Conservation (phyloP, 164 flowering plant genomes). For the Nymphaea colorata region DNA sequence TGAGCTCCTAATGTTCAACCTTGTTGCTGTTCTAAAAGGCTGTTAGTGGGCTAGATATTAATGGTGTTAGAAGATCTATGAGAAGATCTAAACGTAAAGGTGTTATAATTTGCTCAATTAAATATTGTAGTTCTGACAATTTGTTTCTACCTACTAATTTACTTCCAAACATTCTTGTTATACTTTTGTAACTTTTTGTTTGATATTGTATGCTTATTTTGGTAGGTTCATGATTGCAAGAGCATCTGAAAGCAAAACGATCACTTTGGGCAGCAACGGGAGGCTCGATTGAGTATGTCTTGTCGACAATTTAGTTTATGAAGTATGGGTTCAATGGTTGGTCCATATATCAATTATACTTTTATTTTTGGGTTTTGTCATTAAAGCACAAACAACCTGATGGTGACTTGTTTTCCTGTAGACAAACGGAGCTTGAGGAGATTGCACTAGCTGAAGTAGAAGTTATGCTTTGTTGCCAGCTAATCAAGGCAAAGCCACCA, state of each 20-base stretch:
- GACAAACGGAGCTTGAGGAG: slow-evolving; percentile 99
- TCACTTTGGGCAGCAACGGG: slow-evolving; percentile 89
- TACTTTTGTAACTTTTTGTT: not conserved
- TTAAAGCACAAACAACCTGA: not conserved
- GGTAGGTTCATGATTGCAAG: slow-evolving; percentile 87
- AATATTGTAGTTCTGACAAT: too few species aligned
- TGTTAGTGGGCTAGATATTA: too few species aligned
- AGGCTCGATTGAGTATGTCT: slow-evolving; percentile 96
- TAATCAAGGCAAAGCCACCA: too few species aligned
- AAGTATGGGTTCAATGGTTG: slow-evolving; percentile 92
- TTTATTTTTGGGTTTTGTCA: not conserved
- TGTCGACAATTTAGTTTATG: slow-evolving; percentile 67
- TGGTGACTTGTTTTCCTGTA: slow-evolving; percentile 22
- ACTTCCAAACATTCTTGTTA: not conserved
- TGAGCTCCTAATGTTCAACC: too few species aligned
- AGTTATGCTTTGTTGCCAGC: slow-evolving; percentile 17
- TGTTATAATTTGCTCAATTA: too few species aligned
- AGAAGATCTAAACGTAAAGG: too few species aligned
- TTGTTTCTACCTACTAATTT: too few species aligned
- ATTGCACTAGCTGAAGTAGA: slow-evolving; percentile 99
- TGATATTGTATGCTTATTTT: not conserved
- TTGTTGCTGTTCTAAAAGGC: too few species aligned
- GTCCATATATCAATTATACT: slow-evolving; percentile 3
- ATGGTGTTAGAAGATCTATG: too few species aligned
- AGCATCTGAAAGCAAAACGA: slow-evolving; percentile 95